Evolutionary conservation across 2,329 filamentous ascomycete genomes (phyloP).

Genomic region (Xylariaceae sp.): DNA sequence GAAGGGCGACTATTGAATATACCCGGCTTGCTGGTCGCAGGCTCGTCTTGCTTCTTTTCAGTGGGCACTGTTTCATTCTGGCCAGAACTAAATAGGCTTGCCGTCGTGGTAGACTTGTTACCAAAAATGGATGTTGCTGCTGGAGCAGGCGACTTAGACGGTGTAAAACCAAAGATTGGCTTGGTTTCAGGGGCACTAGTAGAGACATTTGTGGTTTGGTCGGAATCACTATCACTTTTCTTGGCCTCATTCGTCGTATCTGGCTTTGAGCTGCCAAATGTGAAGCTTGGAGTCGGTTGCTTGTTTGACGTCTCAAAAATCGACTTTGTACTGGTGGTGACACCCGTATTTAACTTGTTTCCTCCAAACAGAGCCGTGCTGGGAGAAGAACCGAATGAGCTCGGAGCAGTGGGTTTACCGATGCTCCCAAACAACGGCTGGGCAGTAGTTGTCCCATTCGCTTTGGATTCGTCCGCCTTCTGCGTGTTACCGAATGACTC

Average conservation of each 20-base stretch:
- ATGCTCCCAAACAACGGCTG: slow-evolving; percentile 21
- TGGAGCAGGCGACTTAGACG: slow-evolving; percentile 43
- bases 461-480: slow-evolving; percentile 8
- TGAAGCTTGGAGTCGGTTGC: slow-evolving; percentile 13
- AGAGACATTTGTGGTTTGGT: slow-evolving; percentile 3
- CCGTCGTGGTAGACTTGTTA: slow-evolving; percentile 15
- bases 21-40: slow-evolving; percentile 16
- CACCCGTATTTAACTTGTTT: slow-evolving; percentile 35
- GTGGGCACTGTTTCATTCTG: not conserved
- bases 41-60: slow-evolving; percentile 27
- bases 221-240: slow-evolving; percentile 2
- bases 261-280: slow-evolving; percentile 17
- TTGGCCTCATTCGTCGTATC: slow-evolving; percentile 8
- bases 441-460: slow-evolving; percentile 2
- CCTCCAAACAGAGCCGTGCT: slow-evolving; percentile 40
- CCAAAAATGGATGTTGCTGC: slow-evolving; percentile 30
- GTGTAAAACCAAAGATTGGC: slow-evolving; percentile 45
- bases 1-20: slow-evolving; percentile 20
- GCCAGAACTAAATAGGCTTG: slow-evolving; percentile 7
- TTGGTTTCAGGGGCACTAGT: slow-evolving; percentile 35
- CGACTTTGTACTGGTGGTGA: slow-evolving; percentile 38
- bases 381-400: slow-evolving; percentile 28
- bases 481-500: slow-evolving; percentile 19
- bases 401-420: slow-evolving; percentile 19
- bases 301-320: slow-evolving; percentile 43